These are phyloP conservation scores for Candida railenensis DNA, from an alignment of 805 yeast species.

Conservation along the genomic window DNA sequence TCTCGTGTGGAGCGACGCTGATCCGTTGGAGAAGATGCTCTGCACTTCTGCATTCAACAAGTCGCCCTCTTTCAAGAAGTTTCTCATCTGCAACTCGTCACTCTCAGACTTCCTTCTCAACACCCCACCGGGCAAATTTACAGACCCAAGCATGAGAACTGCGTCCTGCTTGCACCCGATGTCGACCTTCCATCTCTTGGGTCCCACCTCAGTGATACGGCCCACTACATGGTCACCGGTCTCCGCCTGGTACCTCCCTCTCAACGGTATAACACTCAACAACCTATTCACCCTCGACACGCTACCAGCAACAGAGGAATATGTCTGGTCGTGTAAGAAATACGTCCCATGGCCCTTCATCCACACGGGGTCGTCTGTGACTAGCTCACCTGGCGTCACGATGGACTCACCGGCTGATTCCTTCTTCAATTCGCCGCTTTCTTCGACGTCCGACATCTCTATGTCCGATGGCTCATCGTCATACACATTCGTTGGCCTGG, in stretches of 20 bases:
- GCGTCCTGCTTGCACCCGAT: conserved; percentile 96
- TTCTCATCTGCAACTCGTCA: conserved; percentile 96
- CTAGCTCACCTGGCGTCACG: conserved; percentile 94
- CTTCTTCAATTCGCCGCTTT: conserved; percentile 1
- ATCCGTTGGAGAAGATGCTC: conserved; percentile 81
- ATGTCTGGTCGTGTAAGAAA: conserved; percentile 69
- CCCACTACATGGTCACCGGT: conserved; percentile 97
- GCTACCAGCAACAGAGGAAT: conserved; percentile 90
- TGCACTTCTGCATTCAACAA: conserved; percentile 95
- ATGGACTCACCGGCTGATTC: conserved; percentile 26
- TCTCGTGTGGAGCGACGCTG: conserved; percentile 92
- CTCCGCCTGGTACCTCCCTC: conserved; percentile 88
- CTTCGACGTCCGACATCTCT: conserved; percentile 39
- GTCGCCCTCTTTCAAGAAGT: conserved; percentile 93
- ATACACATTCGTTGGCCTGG: conserved; percentile 22
- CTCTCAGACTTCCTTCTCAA: conserved; percentile 89
- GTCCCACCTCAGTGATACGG: conserved; percentile 89
- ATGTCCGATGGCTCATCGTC: conserved; percentile 32
- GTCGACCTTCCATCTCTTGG: conserved; percentile 94
- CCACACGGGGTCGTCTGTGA: conserved; percentile 96
- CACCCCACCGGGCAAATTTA: conserved; percentile 96
- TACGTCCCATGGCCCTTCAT: conserved; percentile 99
- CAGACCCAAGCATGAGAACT: conserved; percentile 88
- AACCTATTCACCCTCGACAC: conserved; percentile 83
- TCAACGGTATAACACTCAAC: conserved; percentile 78